Percentiles rank a stretch among this genome's conserved stretches.
phyloP scores from a whole-genome alignment of 2,329 filamentous ascomycete genomes.

The Akanthomyces lecanii region DNA sequence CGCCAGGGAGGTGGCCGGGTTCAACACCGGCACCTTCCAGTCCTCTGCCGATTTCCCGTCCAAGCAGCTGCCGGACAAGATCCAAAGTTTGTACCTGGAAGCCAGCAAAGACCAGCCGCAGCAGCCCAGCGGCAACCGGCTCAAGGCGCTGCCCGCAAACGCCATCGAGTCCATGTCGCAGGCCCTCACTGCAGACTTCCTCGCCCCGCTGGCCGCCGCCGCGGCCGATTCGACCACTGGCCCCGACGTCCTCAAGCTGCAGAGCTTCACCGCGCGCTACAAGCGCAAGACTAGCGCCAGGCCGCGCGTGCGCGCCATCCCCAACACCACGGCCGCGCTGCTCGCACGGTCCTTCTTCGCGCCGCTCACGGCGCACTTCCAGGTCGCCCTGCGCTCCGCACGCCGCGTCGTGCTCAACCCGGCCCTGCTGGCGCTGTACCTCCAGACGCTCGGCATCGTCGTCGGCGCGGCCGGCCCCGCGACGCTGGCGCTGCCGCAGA shows the following conservation, averaged over 20 bases:
- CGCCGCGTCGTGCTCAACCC: conserved; percentile 66
- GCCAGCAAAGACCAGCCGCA: conserved; percentile 24
- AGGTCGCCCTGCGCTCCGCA: conserved; percentile 51
- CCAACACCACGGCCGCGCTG: conserved; percentile 74
- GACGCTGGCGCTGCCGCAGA: conserved; percentile 68
- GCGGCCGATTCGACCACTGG: conserved; percentile 78
- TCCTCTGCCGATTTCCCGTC: conserved; percentile 64
- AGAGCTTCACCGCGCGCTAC: conserved; percentile 70
- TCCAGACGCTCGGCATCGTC: conserved; percentile 81
- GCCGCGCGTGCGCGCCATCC: conserved; percentile 52
- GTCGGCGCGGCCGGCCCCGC: conserved; percentile 79
- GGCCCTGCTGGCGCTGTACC: conserved; percentile 69
- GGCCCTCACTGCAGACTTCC: conserved; percentile 65
- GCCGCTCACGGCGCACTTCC: conserved; percentile 77
- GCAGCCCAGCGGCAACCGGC: conserved; percentile 29
- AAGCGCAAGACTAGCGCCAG: conserved; percentile 31
- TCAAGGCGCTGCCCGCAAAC: conserved; percentile 51
- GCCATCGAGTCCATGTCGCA: conserved; percentile 66
- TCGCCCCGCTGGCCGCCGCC: conserved; percentile 74
- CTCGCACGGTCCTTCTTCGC: conserved; percentile 79
- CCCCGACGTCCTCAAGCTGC: conserved; percentile 80
- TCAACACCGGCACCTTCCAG: conserved; percentile 54
- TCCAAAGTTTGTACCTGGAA: conserved; percentile 66
- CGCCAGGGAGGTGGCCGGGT: conserved; percentile 79
- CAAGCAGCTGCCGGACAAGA: conserved; percentile 67